Base-by-base conservation (phyloP, 2,329 filamentous ascomycete species). In the Ophiocordyceps camponoti-saundersi region DNA sequence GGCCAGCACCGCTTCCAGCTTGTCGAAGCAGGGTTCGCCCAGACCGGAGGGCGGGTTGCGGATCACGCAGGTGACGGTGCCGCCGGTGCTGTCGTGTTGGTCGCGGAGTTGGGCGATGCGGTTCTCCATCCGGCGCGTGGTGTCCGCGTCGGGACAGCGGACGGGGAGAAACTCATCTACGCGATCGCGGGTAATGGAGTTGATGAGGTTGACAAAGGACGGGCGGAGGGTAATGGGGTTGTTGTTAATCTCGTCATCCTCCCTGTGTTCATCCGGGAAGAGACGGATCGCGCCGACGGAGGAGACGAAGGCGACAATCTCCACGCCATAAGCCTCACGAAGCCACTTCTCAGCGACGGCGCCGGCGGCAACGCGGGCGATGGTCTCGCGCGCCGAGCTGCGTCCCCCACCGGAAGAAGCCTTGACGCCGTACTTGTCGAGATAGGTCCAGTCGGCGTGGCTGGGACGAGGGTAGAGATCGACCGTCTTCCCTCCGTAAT, bases 361-460 rank as follows among this genome's bases (percentile, higher is more conserved):
- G 49, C 89, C 88, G 20, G 89, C 89, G 45, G 90, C 89, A 21
- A 96, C 90, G 55, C 90, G 78, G 52, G 83, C 87, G 60, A 96
- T 95, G 12, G 90, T 96, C 73, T 96, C 90, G 53, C 90, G 74
- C n/a, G 92, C 92, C 61, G 82, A 89, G 61, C 83, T 89, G 51
- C 92, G 77, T 47, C 92, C 90, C 55, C 92, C 90, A 49, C 92
- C 90, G 51, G 81, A 88, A 61, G 79, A 85, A 36, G 92, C 88
- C 71, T 93, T 93, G 55, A 93, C 80, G 48, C 90, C 90, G 64
- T 98, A 98, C 69, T 96, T 96, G 65, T 95, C 85, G 50, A 95
- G 73, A 68, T 96, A 96, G 50, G 92, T 96, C 78, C 84, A 95
- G 67, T 96, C 90, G 50, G 92, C 90, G 66, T 96, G 92, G 61